A percentile compares a stretch with the other conserved stretches of the same genome.
These are phyloP conservation scores for Hypoxylon fragiforme DNA, from an alignment of 495 filamentous ascomycete species.

Conservation along the genomic window DNA sequence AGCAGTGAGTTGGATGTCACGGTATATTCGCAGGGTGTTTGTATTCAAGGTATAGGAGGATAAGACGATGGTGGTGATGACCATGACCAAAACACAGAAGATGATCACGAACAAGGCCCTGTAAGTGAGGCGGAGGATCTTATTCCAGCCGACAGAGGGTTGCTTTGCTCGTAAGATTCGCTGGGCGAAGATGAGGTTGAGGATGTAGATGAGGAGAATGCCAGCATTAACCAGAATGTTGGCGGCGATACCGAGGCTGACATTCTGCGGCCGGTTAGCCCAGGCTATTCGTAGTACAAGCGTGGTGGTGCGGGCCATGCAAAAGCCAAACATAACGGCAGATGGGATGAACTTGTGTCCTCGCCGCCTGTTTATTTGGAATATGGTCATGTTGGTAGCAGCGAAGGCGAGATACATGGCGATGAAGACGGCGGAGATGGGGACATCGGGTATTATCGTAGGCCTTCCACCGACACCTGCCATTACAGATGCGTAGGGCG, in stretches of 20 bases:
- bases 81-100: slow-evolving; percentile 62
- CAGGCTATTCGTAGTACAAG: slow-evolving; percentile 68
- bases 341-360: slow-evolving; percentile 74
- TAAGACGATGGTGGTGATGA: slow-evolving; percentile 70
- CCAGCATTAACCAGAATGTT: slow-evolving; percentile 78
- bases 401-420: slow-evolving; percentile 63
- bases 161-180: slow-evolving; percentile 75
- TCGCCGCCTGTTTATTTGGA: slow-evolving; percentile 58
- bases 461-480: slow-evolving; percentile 65
- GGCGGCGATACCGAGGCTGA: slow-evolving; percentile 70
- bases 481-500: slow-evolving; percentile 43
- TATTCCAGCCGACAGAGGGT: slow-evolving; percentile 70
- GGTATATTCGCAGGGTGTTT: slow-evolving; percentile 53
- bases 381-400: slow-evolving; percentile 66
- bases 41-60: slow-evolving; percentile 64
- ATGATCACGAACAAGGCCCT: slow-evolving; percentile 63
- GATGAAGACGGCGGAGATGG: slow-evolving; percentile 69
- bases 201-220: slow-evolving; percentile 72
- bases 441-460: slow-evolving; percentile 60
- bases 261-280: slow-evolving; percentile 52
- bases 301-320: slow-evolving; percentile 70
- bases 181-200: slow-evolving; percentile 81
- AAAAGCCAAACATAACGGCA: slow-evolving; percentile 76
- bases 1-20: slow-evolving; percentile 68
- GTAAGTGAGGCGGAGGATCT: slow-evolving; percentile 51